Base-by-base conservation (phyloP, 2,329 filamentous ascomycete genomes). In the Xylaria digitata region DNA sequence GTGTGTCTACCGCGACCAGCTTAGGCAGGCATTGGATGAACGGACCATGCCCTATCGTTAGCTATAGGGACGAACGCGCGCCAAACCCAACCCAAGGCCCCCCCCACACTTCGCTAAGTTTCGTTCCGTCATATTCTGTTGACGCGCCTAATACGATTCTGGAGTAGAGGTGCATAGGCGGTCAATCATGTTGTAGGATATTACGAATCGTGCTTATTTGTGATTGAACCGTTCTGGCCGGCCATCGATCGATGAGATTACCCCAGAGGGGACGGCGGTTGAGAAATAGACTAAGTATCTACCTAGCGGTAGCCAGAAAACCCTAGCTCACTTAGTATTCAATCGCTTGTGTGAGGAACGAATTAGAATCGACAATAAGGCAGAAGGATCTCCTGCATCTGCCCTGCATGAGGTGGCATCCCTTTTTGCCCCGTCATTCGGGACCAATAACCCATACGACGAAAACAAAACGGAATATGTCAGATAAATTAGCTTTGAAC, bases 401-500 rank as follows among this genome's bases (percentile, higher is more conserved):
- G 63, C 45, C 63, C 62, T 68, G 66, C 62, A 68, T 68, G 59
- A 60, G 58, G 66, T 66, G 30, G 53, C 49, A 63, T 55, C 46
- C 40, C 30, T 32, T 57, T 42, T 60, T 30, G 55, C 42, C 58
- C 56, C 57, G 46, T 30, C 61, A 54, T 55, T 56, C 26, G 43
- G 61, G 49, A 65, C 61, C 58, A 50, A 61, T 63, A 55, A 32
- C 37, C 42, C 63, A 62, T 49, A 23, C 43, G 21, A 68, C 66
- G 66, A 68, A 68, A 68, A 68, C 62, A 68, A 68, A 68, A 68
- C 66, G 66, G 66, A 68, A 65, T 26, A 64, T 55, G 63, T 60
- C 58, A 65, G 62, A 65, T 60, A 32, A 48, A 50, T 61, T 65
- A 65, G 42, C 30, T 54, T 40, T 40, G 9, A 46, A 61, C 50